Percentiles rank a stretch among this genome's conserved stretches.
These are phyloP conservation scores for Hymenoscyphus infarciens DNA, from an alignment of 2,329 filamentous ascomycete species.

Conservation along the genomic window DNA sequence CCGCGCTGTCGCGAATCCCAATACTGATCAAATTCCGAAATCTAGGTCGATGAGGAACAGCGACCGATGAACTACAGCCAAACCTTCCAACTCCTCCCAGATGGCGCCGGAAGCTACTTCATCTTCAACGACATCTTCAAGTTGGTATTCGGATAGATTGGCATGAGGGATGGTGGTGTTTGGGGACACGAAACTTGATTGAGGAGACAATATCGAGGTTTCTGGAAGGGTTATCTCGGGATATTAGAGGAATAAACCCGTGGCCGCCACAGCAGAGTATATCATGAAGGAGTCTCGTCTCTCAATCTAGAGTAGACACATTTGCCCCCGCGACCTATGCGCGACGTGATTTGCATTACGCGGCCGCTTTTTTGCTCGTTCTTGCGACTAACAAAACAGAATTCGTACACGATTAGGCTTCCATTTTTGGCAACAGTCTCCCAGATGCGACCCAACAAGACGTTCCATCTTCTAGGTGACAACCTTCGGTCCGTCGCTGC, in stretches of 20 bases:
- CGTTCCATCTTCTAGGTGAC: neutral
- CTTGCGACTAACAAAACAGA: neutral
- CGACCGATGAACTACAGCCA: constrained; percentile 90
- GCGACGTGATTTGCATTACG: neutral
- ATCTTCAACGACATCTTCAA: constrained; percentile 96
- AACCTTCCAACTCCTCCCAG: constrained; percentile 77
- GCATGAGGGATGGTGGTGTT: constrained; percentile 5
- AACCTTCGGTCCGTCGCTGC: neutral
- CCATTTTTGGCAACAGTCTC: neutral
- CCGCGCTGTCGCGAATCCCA: neutral
- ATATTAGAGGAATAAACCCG: constrained; percentile 10
- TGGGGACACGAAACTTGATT: constrained; percentile 23
- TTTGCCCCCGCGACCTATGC: neutral
- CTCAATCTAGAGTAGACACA: constrained; percentile 5
- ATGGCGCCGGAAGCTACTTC: constrained; percentile 67
- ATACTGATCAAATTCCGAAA: constrained; percentile 11
- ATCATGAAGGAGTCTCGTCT: constrained; percentile 1
- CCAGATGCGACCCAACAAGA: neutral
- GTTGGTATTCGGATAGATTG: constrained; percentile 61
- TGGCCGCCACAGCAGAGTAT: neutral
- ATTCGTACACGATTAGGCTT: constrained; percentile 2
- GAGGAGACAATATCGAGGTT: constrained; percentile 15
- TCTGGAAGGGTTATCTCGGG: constrained; percentile 27
- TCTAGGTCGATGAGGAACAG: constrained; percentile 78
- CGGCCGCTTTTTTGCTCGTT: neutral